A percentile compares a stretch with the other conserved stretches of the same genome.
Evolutionary conservation across 495 filamentous ascomycete species (phyloP).

Genomic region (Xylaria telfairii): DNA sequence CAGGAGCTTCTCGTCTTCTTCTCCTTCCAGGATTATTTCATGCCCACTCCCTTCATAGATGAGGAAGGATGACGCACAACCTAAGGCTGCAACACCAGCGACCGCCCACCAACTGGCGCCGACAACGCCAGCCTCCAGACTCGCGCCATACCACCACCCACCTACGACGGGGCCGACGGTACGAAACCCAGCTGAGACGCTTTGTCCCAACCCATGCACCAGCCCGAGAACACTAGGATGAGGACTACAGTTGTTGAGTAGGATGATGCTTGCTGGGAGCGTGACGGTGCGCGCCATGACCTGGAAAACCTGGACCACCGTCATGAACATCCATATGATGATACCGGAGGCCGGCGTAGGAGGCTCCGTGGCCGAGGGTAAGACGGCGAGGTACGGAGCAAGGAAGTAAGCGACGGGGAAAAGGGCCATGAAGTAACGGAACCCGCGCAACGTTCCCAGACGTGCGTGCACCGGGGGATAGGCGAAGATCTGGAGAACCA

Average conservation of each 20-base stretch:
- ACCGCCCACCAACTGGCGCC: slow-evolving; percentile 81
- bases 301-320: slow-evolving; percentile 70
- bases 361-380: slow-evolving; percentile 65
- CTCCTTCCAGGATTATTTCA: slow-evolving; percentile 70
- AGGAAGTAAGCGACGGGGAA: slow-evolving; percentile 79
- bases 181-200: slow-evolving; percentile 71
- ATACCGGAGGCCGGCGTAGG: slow-evolving; percentile 69
- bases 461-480: slow-evolving; percentile 72
- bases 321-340: slow-evolving; percentile 73
- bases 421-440: slow-evolving; percentile 69
- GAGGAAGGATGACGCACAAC: slow-evolving; percentile 64
- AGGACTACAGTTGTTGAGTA: slow-evolving; percentile 83
- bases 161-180: slow-evolving; percentile 78
- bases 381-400: slow-evolving; percentile 73
- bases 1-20: slow-evolving; percentile 55
- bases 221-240: slow-evolving; percentile 82
- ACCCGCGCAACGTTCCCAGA: slow-evolving; percentile 71
- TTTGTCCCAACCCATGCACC: slow-evolving; percentile 82
- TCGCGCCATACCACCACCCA: slow-evolving; percentile 73
- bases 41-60: slow-evolving; percentile 78
- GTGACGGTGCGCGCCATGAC: slow-evolving; percentile 81
- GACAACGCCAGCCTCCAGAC: slow-evolving; percentile 71
- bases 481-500: slow-evolving; percentile 76
- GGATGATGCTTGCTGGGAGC: slow-evolving; percentile 75
- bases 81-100: slow-evolving; percentile 65